A percentile compares a stretch with the other conserved stretches of the same genome.
Conservation (phyloP, 1,284 basidiomycete genomes). For the Trichosporon faecale region DNA sequence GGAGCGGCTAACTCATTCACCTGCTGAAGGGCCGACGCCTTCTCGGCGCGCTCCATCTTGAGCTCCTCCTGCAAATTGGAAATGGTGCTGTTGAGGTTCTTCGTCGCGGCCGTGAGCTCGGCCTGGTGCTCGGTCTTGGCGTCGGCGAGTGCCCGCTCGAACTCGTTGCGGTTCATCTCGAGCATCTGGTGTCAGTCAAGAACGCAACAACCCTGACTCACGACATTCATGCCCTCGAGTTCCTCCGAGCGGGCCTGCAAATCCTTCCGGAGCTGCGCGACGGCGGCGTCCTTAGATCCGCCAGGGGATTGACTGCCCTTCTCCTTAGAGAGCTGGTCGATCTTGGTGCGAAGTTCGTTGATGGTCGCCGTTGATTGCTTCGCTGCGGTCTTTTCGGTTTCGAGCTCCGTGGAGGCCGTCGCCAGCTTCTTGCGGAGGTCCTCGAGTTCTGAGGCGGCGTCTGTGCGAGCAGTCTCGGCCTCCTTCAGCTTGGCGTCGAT, state of each 20-base stretch:
- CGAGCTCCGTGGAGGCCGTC: constrained; percentile 12
- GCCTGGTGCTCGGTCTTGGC: constrained; percentile 14
- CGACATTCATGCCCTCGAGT: constrained; percentile 38
- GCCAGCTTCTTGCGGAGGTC: not conserved
- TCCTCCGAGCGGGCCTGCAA: constrained; percentile 42
- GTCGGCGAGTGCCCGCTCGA: constrained; percentile 29
- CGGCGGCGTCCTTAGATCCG: constrained; percentile 11
- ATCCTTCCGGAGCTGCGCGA: constrained; percentile 25
- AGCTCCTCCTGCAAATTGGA: constrained; percentile 60
- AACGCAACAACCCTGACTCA: constrained; percentile 18
- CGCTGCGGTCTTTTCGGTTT: not conserved
- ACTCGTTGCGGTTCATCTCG: constrained; percentile 46
- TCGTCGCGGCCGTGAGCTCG: constrained; percentile 1
- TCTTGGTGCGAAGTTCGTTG: constrained; percentile 16
- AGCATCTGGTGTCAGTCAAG: constrained; percentile 33
- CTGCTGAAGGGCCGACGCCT: constrained; percentile 15
- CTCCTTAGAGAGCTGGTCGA: constrained; percentile 16
- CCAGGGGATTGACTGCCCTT: constrained; percentile 1
- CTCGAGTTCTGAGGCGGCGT: constrained; percentile 10
- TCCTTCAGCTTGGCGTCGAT: constrained; percentile 16
- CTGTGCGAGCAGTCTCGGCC: not conserved
- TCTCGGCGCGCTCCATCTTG: constrained; percentile 13
- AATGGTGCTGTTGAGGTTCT: not conserved
- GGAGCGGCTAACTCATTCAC: constrained; percentile 8
- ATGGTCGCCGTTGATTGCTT: constrained; percentile 9